Base-by-base conservation (phyloP, 306 rosid genomes). In the Carpinus fangiana region DNA sequence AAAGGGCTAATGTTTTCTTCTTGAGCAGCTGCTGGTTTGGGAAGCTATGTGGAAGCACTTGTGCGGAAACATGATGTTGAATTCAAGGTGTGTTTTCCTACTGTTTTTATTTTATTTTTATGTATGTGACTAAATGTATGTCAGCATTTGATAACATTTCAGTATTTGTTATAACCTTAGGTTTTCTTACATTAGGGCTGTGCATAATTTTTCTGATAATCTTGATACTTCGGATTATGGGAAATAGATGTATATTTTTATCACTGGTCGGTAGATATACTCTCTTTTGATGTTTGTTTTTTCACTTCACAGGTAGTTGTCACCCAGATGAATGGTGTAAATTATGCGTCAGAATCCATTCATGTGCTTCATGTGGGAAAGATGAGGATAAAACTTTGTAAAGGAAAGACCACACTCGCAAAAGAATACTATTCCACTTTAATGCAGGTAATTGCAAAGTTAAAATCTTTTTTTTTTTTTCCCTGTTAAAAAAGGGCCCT, bases 11-110 rank as follows among this genome's bases (percentile, higher is more conserved):
- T 80, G 66, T 82, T 51, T 61, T 78, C 70, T 81, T 82, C 74
- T 50, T 80, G 55, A 82, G 59, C 98, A 93, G 98, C 98, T 87
- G 92, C 95, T 87, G 98, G 98, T 76, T 82, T 93, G 90, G 98
- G 98, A 82, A 91, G 88, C 84, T 91, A 93, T 79, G 97, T 93
- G 31, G 98, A 93, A 87, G 97, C 97, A 59, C 98, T 93, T 78
- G 92, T 87, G 77, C 92, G 98, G 80, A 90, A 83, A 79, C 98
- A 93, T 53, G 97, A 91, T 34, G 80, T 88, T 65, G 98, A 93
- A 79, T 93, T 93, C 84, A 91, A 90, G 76, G 98, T 91, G 91
- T 75, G 93, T 73, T 59, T 26, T 60, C 72, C 61, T 70, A 48
- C 68, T 46, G 41, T 60, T 23, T 89, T 8, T 76, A 31, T 31